Conservation (phyloP, 805 yeast genomes). For the Starmerella davenportii region DNA sequence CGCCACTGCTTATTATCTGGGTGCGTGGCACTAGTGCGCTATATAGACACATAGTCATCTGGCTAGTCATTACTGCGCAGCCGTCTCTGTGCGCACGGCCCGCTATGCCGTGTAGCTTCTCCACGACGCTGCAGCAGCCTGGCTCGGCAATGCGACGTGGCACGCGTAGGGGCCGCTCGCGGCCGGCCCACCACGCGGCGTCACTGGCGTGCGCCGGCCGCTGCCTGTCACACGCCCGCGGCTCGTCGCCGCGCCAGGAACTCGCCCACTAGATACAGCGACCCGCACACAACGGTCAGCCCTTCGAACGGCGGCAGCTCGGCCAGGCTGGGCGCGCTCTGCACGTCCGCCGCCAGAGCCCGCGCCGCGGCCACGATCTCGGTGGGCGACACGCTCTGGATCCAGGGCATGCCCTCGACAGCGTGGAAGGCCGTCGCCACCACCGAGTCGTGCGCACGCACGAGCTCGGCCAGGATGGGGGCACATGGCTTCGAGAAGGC, state of each 20-base stretch:
- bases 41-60: background rate
- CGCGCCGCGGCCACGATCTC: constrained; percentile 20
- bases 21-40: constrained; percentile 11
- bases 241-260: background rate
- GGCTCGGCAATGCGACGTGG: too few relatives aligned
- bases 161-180: too few relatives aligned
- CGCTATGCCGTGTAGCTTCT: too few relatives aligned
- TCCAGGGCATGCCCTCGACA: constrained; percentile 94
- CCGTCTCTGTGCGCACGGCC: too few relatives aligned
- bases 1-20: constrained; percentile 9
- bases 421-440: constrained; percentile 44
- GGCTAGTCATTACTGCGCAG: too few relatives aligned
- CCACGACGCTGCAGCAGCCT: too few relatives aligned
- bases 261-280: constrained; percentile 49
- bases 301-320: constrained; percentile 11
- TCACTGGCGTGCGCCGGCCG: too few relatives aligned
- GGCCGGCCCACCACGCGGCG: too few relatives aligned
- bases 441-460: constrained; percentile 36
- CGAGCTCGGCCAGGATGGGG: constrained; percentile 33
- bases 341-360: constrained; percentile 15
- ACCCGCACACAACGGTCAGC: constrained; percentile 43
- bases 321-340: constrained; percentile 18
- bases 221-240: background rate
- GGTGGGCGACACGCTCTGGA: constrained; percentile 30
- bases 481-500: constrained; percentile 57